A percentile compares a stretch with the other conserved stretches of the same genome.
phyloP scores from a whole-genome alignment of 169 alveolate species.

The Blepharisma undulans region DNA sequence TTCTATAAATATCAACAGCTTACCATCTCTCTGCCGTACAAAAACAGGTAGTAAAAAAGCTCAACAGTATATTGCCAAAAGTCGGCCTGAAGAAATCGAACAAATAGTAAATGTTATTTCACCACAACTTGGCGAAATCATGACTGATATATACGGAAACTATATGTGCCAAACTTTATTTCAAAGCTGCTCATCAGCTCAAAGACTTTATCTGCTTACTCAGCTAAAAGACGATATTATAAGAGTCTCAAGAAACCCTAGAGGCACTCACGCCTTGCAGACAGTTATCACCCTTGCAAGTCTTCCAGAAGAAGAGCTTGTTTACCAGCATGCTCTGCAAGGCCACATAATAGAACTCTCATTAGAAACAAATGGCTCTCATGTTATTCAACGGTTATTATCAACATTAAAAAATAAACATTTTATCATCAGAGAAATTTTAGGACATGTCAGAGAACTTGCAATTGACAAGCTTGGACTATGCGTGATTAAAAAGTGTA shows the following conservation, averaged over 20 bases:
- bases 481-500: constrained; percentile 74
- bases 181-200: constrained; percentile 50
- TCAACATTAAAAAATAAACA: not conserved
- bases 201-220: constrained; percentile 62
- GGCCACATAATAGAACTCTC: constrained; percentile 56
- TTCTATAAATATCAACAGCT: not conserved
- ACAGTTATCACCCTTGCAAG: constrained; percentile 54
- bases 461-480: constrained; percentile 57
- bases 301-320: constrained; percentile 61
- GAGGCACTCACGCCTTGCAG: constrained; percentile 85
- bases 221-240: constrained; percentile 54
- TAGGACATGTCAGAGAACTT: constrained; percentile 26
- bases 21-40: constrained; percentile 4
- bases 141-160: constrained; percentile 84
- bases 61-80: not conserved
- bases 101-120: not conserved
- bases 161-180: constrained; percentile 76
- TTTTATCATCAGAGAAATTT: constrained; percentile 1
- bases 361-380: constrained; percentile 66
- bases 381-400: constrained; percentile 56
- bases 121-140: constrained; percentile 49
- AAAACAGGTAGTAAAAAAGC: constrained; percentile 12
- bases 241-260: constrained; percentile 65
- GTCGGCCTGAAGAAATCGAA: constrained; percentile 29
- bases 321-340: constrained; percentile 38